Evolutionary conservation across 2,329 filamentous ascomycete genomes (phyloP).

Genomic region (Epichloe sibirici): DNA sequence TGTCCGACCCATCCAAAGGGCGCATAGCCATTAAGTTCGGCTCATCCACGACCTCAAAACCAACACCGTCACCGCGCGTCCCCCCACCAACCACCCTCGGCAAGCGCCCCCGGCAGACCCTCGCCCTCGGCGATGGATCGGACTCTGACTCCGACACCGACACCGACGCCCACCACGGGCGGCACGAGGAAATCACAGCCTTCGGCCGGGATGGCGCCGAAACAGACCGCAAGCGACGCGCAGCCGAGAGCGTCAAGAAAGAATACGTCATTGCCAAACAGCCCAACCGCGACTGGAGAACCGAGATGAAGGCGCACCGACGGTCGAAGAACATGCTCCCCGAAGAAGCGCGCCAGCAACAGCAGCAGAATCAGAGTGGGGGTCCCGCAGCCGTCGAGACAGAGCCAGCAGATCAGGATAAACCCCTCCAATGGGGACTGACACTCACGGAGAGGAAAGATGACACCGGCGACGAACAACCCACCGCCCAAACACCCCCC

Average conservation of each 20-base stretch:
- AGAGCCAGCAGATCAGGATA: conserved; percentile 32
- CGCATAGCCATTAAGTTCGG: conserved; percentile 40
- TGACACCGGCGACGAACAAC: conserved; percentile 24
- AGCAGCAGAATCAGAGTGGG: conserved; percentile 13
- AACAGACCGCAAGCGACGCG: conserved; percentile 25
- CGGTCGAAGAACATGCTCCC: conserved; percentile 46
- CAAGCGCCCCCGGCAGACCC: conserved; percentile 32
- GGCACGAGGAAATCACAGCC: conserved; percentile 36
- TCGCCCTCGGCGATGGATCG: conserved; percentile 26
- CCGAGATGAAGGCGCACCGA: conserved; percentile 34
- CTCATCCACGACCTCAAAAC: conserved; percentile 11
- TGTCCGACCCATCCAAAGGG: conserved; percentile 25
- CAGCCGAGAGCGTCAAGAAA: conserved; percentile 16
- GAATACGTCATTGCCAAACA: conserved; percentile 45
- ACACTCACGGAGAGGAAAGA: conserved; percentile 35
- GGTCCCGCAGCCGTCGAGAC: conserved; percentile 14
- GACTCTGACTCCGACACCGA: conserved; percentile 34
- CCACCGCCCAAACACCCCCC: background rate
- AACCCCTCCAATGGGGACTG: conserved; percentile 44
- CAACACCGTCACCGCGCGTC: conserved; percentile 9
- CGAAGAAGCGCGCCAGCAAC: conserved; percentile 37
- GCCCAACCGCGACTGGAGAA: conserved; percentile 51
- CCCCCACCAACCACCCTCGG: conserved; percentile 32
- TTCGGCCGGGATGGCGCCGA: conserved; percentile 34
- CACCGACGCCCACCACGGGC: conserved; percentile 24